Percentiles rank a stretch among this genome's conserved stretches.
These are phyloP conservation scores for Ricinus communis DNA, from an alignment of 345 rosid genomes.

Conservation along the genomic window DNA sequence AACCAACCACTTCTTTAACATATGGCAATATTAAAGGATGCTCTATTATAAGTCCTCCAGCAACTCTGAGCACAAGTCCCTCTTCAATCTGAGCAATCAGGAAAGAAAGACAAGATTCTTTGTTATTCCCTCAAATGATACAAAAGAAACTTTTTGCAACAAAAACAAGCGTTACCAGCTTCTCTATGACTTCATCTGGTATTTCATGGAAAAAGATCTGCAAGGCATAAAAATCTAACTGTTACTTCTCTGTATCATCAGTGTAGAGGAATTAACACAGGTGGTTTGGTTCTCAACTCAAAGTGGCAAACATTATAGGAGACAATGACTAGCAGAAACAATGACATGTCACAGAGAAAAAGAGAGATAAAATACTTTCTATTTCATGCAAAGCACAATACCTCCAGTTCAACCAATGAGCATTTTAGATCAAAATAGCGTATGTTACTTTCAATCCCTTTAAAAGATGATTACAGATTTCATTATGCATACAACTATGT, in stretches of 20 bases:
- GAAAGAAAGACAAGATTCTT: neutral
- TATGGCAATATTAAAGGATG: slow-evolving; percentile 69
- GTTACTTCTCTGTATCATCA: neutral
- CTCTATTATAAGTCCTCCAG: slow-evolving; percentile 79
- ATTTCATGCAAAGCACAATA: neutral
- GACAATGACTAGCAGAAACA: neutral
- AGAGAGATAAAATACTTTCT: neutral
- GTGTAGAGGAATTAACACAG: neutral
- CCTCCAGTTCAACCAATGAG: neutral
- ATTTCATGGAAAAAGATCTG: slow-evolving; percentile 88
- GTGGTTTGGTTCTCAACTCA: neutral
- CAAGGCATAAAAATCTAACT: slow-evolving; percentile 25
- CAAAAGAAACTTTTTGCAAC: neutral
- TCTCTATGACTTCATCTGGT: slow-evolving; percentile 71
- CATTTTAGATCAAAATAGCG: neutral
- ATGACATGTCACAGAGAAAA: neutral
- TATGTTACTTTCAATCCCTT: neutral
- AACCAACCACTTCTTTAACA: slow-evolving; percentile 75
- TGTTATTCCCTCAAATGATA: neutral
- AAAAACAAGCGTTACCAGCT: slow-evolving; percentile 51
- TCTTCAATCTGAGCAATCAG: slow-evolving; percentile 59
- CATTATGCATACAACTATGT: neutral
- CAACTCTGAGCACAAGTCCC: slow-evolving; percentile 67
- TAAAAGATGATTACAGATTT: neutral
- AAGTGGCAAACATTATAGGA: neutral